Evolutionary conservation across 345 rosid species (phyloP), one percentile per base, ranked within the genome.

Genomic region (Pelargonium nanum): DNA sequence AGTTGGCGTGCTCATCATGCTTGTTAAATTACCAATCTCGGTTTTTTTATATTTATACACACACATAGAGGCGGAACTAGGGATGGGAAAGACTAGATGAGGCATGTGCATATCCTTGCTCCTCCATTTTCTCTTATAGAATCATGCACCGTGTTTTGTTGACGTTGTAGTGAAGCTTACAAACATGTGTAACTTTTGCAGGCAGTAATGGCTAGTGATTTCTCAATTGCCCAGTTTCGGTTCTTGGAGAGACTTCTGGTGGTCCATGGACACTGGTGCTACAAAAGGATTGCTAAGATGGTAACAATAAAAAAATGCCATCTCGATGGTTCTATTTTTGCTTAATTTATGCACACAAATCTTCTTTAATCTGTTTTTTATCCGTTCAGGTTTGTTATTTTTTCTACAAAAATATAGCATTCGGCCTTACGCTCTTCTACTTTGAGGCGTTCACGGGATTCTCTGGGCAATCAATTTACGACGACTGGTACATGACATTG

Each of bases 181-280:
- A 19, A 52, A 59, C n/a, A 53, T 26, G 51, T 52, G 53, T 45
- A 25, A 34, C 20, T 54, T 28, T 65, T 68, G 61, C 81, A 94
- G 99, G 99, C 99, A 75, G 99, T 94, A 69, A 94, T 94, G 99
- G 97, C 99, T 50, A 94, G 99, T 78, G 99, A 94, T 74, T 94
- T 94, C 77, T 78, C 99, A 5, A 81, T 94, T 62, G 90, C 96
- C 23, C 99, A 94, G 69, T 94, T 94, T 63, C 96, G 91, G 59
- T 94, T 87, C 72, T 72, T 94, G 80, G 99, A 94, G 83, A 89
- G 95, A 74, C 95, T 94, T 68, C 80, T 94, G 57, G 99, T 94
- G 32, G 96, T 94, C 65, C 99, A 94, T 66, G 99, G 99, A 68
- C 99, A 94, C 69, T 94, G 99, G 99, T 94, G 99, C 78, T 94